Evolutionary conservation across 345 rosid species (phyloP).

Genomic region (Corchorus olitorius): DNA sequence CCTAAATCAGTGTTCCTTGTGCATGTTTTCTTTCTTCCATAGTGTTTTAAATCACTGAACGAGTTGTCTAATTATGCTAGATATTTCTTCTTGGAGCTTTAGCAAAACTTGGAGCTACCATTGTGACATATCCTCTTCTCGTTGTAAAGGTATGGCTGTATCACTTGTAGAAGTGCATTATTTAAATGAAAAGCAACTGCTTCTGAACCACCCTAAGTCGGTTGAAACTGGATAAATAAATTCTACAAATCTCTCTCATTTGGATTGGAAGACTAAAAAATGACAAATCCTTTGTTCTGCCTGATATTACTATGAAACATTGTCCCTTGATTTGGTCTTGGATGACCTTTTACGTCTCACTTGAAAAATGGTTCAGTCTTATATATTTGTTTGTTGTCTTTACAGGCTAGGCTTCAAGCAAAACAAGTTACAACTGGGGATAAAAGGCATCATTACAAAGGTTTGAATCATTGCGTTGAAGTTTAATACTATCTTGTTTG

Average conservation of each 20-base stretch:
- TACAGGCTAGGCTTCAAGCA: constrained; percentile 90
- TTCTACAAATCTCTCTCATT: background rate
- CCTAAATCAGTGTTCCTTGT: background rate
- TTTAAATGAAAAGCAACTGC: constrained; percentile 5
- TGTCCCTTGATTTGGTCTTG: background rate
- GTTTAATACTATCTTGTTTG: background rate
- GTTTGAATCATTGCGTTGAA: constrained; percentile 32
- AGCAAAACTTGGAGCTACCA: constrained; percentile 98
- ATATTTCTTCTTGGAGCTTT: constrained; percentile 92
- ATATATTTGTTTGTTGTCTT: constrained; percentile 19
- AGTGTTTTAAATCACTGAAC: constrained; percentile 8
- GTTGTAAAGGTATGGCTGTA: constrained; percentile 83
- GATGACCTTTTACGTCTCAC: background rate
- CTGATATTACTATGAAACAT: background rate
- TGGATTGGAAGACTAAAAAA: background rate
- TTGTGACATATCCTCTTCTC: constrained; percentile 88
- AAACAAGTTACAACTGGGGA: constrained; percentile 73
- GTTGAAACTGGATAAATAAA: background rate
- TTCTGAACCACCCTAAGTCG: background rate
- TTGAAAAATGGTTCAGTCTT: background rate
- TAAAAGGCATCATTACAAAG: constrained; percentile 80
- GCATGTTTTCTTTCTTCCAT: background rate
- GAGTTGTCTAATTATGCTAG: constrained; percentile 41
- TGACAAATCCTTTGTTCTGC: background rate
- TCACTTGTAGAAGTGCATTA: background rate